phyloP scores from a whole-genome alignment of 2,329 filamentous ascomycete species.

The Exophiala sp. region DNA sequence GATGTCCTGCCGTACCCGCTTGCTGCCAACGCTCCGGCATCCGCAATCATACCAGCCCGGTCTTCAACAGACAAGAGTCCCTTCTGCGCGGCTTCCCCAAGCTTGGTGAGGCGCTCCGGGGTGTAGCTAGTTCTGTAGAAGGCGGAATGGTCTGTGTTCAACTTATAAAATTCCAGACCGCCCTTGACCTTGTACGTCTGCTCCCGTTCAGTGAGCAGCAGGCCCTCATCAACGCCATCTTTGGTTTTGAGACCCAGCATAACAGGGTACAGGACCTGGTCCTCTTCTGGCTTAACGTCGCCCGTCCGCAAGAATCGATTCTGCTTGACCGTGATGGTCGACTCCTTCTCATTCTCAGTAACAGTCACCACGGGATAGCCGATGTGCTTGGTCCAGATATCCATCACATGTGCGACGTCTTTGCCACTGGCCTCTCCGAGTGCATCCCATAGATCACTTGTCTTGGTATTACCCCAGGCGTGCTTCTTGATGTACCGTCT shows the following conservation, averaged over 20 bases:
- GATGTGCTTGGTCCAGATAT: conserved; percentile 94
- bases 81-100: conserved; percentile 76
- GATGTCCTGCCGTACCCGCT: conserved; percentile 94
- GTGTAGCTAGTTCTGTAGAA: conserved; percentile 88
- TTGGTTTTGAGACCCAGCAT: conserved; percentile 81
- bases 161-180: conserved; percentile 79
- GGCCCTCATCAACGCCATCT: conserved; percentile 70
- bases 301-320: conserved; percentile 91
- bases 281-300: conserved; percentile 89
- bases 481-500: conserved; percentile 90
- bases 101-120: conserved; percentile 75
- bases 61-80: conserved; percentile 81
- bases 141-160: conserved; percentile 90
- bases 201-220: conserved; percentile 68
- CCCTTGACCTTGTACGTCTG: conserved; percentile 69
- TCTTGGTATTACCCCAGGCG: conserved; percentile 91
- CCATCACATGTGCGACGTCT: conserved; percentile 82
- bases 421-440: conserved; percentile 85
- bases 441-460: conserved; percentile 82
- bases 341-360: conserved; percentile 64
- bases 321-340: conserved; percentile 79
- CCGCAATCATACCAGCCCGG: conserved; percentile 87
- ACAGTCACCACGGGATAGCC: conserved; percentile 89
- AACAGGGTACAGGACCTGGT: conserved; percentile 79
- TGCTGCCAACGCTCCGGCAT: conserved; percentile 80